phyloP scores from a whole-genome alignment of 345 rosid species.

The Psidium guajava region DNA sequence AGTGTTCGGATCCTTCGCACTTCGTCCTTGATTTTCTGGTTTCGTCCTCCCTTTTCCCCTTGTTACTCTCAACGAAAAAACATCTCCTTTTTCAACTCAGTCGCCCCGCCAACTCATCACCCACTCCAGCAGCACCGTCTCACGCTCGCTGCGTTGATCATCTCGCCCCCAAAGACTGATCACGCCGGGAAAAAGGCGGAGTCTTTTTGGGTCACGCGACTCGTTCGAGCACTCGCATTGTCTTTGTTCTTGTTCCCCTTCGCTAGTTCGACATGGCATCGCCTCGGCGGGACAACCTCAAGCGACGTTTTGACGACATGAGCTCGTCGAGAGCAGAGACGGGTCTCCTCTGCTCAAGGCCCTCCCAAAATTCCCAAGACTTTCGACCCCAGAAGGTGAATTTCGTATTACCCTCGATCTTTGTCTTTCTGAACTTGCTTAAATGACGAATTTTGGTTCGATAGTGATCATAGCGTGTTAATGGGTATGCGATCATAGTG shows the following conservation, averaged over 20 bases:
- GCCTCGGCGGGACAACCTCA: constrained; percentile 13
- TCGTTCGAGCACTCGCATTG: background rate
- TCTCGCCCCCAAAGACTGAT: background rate
- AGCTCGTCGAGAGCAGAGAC: constrained; percentile 9
- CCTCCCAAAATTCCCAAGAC: background rate
- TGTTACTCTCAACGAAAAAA: background rate
- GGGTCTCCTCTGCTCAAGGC: background rate
- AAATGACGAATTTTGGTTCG: background rate
- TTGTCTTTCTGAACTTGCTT: background rate
- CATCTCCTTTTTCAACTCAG: background rate
- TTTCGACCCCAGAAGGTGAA: constrained; percentile 38
- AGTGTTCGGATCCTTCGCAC: background rate
- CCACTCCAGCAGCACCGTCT: background rate
- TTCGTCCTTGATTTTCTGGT: background rate
- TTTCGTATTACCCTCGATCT: background rate
- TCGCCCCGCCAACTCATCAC: background rate
- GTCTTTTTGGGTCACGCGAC: background rate
- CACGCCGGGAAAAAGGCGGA: background rate
- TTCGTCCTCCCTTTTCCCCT: background rate
- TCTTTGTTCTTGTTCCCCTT: background rate
- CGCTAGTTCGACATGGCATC: background rate
- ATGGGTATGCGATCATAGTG: background rate
- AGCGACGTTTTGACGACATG: constrained; percentile 38
- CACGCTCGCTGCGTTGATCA: background rate
- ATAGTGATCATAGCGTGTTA: background rate